Evolutionary conservation across 1,284 basidiomycete genomes (phyloP).

Genomic region (Rhodotorula sp.): DNA sequence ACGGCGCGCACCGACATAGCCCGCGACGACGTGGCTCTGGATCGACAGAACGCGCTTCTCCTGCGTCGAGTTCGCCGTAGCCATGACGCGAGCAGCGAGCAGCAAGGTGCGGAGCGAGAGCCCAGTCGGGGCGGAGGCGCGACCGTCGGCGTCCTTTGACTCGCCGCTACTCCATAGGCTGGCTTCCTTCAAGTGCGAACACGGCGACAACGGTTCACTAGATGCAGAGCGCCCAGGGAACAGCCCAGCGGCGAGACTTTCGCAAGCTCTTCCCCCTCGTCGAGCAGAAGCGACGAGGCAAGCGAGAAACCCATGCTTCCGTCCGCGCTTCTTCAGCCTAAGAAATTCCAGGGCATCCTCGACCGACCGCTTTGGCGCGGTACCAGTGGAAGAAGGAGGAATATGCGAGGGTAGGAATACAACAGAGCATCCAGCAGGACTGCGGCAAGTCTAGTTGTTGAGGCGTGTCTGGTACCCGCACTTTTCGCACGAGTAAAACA

Average conservation of each 20-base stretch:
- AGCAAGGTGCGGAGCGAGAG: background rate
- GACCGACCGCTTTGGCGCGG: too few relatives aligned
- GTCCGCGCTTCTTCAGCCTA: too few relatives aligned
- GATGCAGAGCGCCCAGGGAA: too few relatives aligned
- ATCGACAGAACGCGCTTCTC: conserved; percentile 59
- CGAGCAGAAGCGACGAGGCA: too few relatives aligned
- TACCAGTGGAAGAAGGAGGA: too few relatives aligned
- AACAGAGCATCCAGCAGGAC: background rate
- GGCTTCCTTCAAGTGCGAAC: too few relatives aligned
- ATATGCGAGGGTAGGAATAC: background rate
- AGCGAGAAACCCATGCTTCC: too few relatives aligned
- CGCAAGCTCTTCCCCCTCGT: too few relatives aligned
- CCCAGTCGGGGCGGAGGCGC: too few relatives aligned
- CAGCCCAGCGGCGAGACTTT: too few relatives aligned
- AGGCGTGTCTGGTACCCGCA: conserved; percentile 37
- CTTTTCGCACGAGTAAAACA: conserved; percentile 40
- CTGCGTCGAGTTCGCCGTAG: conserved; percentile 18
- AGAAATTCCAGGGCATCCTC: too few relatives aligned
- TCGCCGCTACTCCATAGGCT: background rate
- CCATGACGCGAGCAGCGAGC: background rate
- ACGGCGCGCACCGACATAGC: conserved; percentile 79
- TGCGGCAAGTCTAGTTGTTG: conserved; percentile 28
- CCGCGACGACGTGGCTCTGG: conserved; percentile 91
- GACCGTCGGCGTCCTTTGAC: background rate
- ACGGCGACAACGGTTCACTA: too few relatives aligned